A percentile compares a stretch with the other conserved stretches of the same genome.
These are phyloP conservation scores for Ophiocordyceps camponoti-floridani DNA, from an alignment of 2,329 filamentous ascomycete genomes.

Conservation along the genomic window DNA sequence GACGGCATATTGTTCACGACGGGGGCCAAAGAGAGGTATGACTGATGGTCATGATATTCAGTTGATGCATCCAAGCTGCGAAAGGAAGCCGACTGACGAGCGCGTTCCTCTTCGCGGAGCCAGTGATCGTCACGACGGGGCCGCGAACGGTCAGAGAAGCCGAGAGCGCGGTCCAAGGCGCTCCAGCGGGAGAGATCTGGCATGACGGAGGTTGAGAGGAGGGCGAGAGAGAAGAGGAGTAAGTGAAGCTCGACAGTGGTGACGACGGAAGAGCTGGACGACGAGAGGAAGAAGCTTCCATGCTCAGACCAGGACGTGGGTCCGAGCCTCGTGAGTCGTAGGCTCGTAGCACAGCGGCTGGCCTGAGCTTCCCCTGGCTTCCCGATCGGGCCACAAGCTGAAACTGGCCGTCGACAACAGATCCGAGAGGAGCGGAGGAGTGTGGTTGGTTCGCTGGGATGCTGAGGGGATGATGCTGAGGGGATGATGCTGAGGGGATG, in stretches of 20 bases:
- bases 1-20: constrained; percentile 45
- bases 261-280: not conserved
- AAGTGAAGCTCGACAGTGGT: not conserved
- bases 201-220: constrained; percentile 1
- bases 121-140: constrained; percentile 10
- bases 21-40: constrained; percentile 43
- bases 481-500: no score
- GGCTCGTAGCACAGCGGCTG: not conserved
- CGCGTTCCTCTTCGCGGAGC: constrained; percentile 24
- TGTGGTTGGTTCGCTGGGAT: no score
- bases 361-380: no score
- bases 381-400: no score
- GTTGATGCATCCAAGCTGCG: not conserved
- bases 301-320: not conserved
- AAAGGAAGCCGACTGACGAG: constrained; percentile 17
- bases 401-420: no score
- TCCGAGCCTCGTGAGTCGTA: not conserved
- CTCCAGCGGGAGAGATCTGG: constrained; percentile 10
- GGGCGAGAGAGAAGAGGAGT: not conserved
- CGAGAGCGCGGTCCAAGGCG: constrained; percentile 13
- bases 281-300: no score
- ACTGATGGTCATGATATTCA: constrained; percentile 25
- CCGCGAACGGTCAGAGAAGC: constrained; percentile 6
- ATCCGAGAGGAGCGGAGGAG: no score
- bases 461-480: no score